phyloP scores from a whole-genome alignment of 2,329 filamentous ascomycete species.

The Onygenales sp. region DNA sequence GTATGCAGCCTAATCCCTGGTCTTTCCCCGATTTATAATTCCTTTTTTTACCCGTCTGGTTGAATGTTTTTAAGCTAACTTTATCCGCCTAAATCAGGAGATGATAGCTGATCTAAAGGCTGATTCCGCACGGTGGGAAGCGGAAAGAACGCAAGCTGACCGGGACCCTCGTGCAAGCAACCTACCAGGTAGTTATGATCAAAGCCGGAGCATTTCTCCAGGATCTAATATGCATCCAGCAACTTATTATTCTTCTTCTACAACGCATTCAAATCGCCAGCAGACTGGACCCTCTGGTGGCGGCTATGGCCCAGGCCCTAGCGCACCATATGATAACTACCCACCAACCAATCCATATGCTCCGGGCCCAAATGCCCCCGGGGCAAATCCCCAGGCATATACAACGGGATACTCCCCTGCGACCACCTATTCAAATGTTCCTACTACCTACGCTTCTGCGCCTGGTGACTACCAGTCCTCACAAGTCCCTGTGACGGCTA shows the following conservation, averaged over 20 bases:
- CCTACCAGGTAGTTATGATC: constrained; percentile 27
- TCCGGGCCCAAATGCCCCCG: constrained; percentile 5
- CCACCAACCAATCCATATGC: constrained; percentile 10
- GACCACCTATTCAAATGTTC: constrained; percentile 20
- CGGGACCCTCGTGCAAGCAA: constrained; percentile 16
- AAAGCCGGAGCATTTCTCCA: constrained; percentile 27
- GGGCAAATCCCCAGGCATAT: neutral
- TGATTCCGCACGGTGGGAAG: constrained; percentile 44
- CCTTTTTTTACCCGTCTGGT: constrained; percentile 8
- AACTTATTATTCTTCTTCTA: constrained; percentile 27
- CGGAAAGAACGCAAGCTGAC: constrained; percentile 30
- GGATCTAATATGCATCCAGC: constrained; percentile 29
- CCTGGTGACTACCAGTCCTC: constrained; percentile 24
- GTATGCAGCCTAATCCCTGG: constrained; percentile 37
- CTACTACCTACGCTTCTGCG: constrained; percentile 26
- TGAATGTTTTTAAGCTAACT: neutral
- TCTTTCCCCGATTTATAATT: neutral
- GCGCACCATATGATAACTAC: constrained; percentile 23
- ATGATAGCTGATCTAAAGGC: constrained; percentile 47
- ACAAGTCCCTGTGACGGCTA: constrained; percentile 28
- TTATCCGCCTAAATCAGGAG: constrained; percentile 27
- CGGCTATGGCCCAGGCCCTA: constrained; percentile 25
- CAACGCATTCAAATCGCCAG: constrained; percentile 30
- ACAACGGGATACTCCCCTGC: neutral
- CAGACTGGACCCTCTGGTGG: constrained; percentile 28